These are phyloP conservation scores for Verbena officinalis DNA, from an alignment of 257 asterid genomes.

Conservation along the genomic window DNA sequence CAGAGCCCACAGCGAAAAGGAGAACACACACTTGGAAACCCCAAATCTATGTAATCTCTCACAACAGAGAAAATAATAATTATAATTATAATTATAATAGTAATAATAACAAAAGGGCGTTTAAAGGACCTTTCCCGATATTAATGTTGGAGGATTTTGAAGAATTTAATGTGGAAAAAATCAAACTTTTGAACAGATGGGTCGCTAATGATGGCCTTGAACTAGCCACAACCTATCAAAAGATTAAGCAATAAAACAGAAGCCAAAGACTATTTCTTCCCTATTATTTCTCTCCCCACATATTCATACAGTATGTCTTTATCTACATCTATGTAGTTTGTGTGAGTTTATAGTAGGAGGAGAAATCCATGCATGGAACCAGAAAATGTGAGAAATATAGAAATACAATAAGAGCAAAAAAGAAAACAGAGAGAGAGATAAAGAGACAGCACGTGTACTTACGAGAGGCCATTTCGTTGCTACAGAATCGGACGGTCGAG, in stretches of 20 bases:
- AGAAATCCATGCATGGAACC: conserved; percentile 84
- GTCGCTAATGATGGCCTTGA: conserved; percentile 60
- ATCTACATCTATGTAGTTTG: conserved; percentile 21
- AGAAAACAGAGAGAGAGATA: conserved; percentile 20
- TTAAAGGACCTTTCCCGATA: conserved; percentile 31
- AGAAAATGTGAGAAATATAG: conserved; percentile 35
- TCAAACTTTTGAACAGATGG: conserved; percentile 46
- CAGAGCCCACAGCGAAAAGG: conserved; percentile 33
- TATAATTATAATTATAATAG: too few relatives aligned
- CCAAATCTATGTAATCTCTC: conserved; percentile 45
- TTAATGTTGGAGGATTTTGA: conserved; percentile 45
- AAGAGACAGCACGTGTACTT: conserved; percentile 55
- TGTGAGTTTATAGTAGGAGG: conserved; percentile 45
- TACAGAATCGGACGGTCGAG: conserved; percentile 45
- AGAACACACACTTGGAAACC: conserved; percentile 39
- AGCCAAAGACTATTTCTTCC: conserved; percentile 69
- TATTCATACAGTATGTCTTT: conserved; percentile 29
- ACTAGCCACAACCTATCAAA: conserved; percentile 47
- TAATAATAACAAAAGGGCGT: conserved; percentile 3
- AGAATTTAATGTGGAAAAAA: conserved; percentile 50
- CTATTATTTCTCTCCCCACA: conserved; percentile 48
- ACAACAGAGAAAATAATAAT: conserved; percentile 13
- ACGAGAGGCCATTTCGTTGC: conserved; percentile 38
- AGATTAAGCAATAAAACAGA: conserved; percentile 45
- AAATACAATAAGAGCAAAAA: conserved; percentile 22